phyloP scores from a whole-genome alignment of 164 flowering plant species.

The Euptelea pleiosperma region DNA sequence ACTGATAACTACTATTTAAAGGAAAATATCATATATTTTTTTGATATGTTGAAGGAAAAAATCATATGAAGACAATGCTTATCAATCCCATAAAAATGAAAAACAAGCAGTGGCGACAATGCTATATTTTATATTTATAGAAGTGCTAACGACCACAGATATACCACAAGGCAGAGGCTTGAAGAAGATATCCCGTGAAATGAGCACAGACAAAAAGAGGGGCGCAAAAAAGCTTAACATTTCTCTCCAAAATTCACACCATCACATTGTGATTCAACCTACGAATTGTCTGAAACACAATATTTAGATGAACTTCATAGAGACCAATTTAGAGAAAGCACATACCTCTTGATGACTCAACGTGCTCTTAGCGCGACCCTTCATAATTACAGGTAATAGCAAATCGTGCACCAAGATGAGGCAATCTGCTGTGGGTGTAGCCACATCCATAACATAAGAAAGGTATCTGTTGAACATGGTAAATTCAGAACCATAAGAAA shows the following conservation, averaged over 20 bases:
- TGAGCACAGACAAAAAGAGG: background rate
- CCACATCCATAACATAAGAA: constrained; percentile 94
- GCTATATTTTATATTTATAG: background rate
- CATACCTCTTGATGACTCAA: constrained; percentile 96
- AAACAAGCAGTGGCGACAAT: background rate
- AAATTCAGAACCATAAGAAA: constrained; percentile 9
- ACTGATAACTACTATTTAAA: background rate
- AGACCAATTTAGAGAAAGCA: background rate
- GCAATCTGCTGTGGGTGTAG: constrained; percentile 96
- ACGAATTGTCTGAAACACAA: background rate
- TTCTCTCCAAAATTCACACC: background rate
- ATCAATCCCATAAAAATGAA: background rate
- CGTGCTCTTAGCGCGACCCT: constrained; percentile 52
- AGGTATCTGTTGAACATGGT: constrained; percentile 58
- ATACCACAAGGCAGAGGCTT: background rate
- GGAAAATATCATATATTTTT: background rate
- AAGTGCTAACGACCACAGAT: background rate
- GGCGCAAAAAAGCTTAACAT: background rate
- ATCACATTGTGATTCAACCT: background rate
- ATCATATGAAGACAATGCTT: background rate
- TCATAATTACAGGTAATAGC: constrained; percentile 72
- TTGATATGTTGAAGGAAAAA: background rate
- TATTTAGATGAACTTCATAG: background rate
- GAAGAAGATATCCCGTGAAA: background rate
- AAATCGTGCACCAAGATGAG: constrained; percentile 69